phyloP scores from a whole-genome alignment of 192 early-diverging fungal species.

The Helicostylum pulchrum region DNA sequence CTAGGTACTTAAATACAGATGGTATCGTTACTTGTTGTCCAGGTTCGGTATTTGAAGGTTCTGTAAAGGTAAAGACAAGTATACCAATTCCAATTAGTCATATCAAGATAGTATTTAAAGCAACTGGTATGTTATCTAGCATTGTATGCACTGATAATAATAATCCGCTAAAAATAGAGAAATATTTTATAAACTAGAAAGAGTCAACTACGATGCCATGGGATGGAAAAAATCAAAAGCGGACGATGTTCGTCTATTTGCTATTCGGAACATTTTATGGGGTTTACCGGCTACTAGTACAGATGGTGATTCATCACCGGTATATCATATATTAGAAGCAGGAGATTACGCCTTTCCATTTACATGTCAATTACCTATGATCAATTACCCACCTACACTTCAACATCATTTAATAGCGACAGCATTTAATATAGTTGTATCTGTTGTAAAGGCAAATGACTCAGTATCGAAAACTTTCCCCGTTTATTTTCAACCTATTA shows the following conservation, averaged over 20 bases:
- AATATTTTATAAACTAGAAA: slow-evolving; percentile 2
- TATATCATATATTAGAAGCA: slow-evolving; percentile 1
- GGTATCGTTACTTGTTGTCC: slow-evolving; percentile 14
- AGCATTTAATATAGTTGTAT: background rate
- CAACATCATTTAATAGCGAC: slow-evolving; percentile 2
- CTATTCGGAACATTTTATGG: slow-evolving; percentile 1
- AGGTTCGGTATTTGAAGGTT: slow-evolving; percentile 19
- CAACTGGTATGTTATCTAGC: slow-evolving; percentile 13
- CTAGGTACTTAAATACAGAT: background rate
- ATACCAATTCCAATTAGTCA: slow-evolving; percentile 17
- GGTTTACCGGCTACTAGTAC: background rate
- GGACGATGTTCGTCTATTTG: slow-evolving; percentile 1
- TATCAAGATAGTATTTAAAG: slow-evolving; percentile 24
- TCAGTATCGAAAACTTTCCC: background rate
- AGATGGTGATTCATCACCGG: background rate
- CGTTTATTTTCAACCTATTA: slow-evolving; percentile 2
- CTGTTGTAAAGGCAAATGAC: background rate
- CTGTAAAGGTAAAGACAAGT: slow-evolving; percentile 15
- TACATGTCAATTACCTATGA: slow-evolving; percentile 8
- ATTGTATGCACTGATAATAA: background rate
- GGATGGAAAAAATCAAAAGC: slow-evolving; percentile 5
- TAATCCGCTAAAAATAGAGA: background rate
- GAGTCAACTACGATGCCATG: slow-evolving; percentile 14
- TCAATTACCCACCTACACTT: slow-evolving; percentile 10
- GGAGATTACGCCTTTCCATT: slow-evolving; percentile 8